phyloP scores from a whole-genome alignment of 2,329 filamentous ascomycete species.

The Tolypocladium guangdongense region DNA sequence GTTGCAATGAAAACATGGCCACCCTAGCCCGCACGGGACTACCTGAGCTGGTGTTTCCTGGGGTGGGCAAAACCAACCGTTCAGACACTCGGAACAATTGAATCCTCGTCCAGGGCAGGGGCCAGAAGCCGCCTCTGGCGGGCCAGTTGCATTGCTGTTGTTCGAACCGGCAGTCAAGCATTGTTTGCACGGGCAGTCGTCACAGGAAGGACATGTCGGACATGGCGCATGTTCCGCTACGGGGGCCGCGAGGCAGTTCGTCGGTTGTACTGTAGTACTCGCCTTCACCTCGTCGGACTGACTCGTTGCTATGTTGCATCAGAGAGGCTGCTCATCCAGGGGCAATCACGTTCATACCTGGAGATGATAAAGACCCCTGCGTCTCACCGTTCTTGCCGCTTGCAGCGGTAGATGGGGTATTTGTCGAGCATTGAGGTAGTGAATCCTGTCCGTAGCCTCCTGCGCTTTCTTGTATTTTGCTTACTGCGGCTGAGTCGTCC shows the following conservation, averaged over 20 bases:
- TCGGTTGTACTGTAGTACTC: not conserved
- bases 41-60: constrained; percentile 18
- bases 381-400: not conserved
- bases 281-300: not conserved
- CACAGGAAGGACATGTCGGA: constrained; percentile 10
- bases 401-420: no score
- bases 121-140: not conserved
- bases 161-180: not conserved
- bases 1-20: constrained; percentile 20
- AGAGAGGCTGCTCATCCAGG: not conserved
- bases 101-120: constrained; percentile 16
- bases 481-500: not conserved
- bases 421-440: not conserved
- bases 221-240: constrained; percentile 2
- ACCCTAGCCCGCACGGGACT: constrained; percentile 17
- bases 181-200: constrained; percentile 1
- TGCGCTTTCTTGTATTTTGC: not conserved
- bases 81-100: constrained; percentile 16
- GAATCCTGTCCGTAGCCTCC: not conserved
- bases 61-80: constrained; percentile 21
- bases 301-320: not conserved
- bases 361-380: not conserved
- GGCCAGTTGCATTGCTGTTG: not conserved
- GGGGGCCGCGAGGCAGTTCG: not conserved
- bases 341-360: not conserved